phyloP scores from a whole-genome alignment of 306 rosid genomes.

The Carpinus viminea region DNA sequence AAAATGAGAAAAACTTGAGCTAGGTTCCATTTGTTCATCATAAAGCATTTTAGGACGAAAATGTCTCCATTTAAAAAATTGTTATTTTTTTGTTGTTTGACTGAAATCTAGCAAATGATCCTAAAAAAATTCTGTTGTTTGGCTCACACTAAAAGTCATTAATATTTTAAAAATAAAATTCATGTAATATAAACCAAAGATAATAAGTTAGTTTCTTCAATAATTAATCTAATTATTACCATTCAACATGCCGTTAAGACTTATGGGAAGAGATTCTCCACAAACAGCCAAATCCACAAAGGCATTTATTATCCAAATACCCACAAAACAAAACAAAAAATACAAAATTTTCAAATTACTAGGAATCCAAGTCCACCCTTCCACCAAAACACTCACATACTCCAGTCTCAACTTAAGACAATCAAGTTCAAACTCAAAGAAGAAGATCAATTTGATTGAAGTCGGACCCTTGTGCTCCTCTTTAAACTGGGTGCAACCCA shows the following conservation, averaged over 20 bases:
- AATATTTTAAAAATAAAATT: no score
- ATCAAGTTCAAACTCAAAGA: slow-evolving; percentile 20
- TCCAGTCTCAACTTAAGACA: slow-evolving; percentile 32
- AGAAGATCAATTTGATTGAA: slow-evolving; percentile 29
- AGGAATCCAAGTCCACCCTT: slow-evolving; percentile 60
- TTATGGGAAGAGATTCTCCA: slow-evolving; percentile 46
- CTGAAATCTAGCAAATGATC: no score
- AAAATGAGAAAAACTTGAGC: neutral
- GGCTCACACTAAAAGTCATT: no score
- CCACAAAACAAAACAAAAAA: neutral
- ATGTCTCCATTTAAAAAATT: no score
- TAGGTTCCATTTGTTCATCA: no score
- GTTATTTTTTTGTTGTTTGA: no score
- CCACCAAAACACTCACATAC: slow-evolving; percentile 41
- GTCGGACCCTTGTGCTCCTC: slow-evolving; percentile 23
- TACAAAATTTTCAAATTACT: slow-evolving; percentile 48
- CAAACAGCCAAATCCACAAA: slow-evolving; percentile 51
- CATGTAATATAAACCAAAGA: neutral
- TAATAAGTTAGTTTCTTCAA: neutral
- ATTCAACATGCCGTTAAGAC: slow-evolving; percentile 38
- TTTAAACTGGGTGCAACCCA: slow-evolving; percentile 38
- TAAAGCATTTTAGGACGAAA: no score
- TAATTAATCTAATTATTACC: neutral
- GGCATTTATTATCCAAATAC: slow-evolving; percentile 15
- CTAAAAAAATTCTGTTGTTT: no score